These are phyloP conservation scores for Leccinum pachyderme DNA, from an alignment of 1,284 basidiomycete species.

Conservation along the genomic window DNA sequence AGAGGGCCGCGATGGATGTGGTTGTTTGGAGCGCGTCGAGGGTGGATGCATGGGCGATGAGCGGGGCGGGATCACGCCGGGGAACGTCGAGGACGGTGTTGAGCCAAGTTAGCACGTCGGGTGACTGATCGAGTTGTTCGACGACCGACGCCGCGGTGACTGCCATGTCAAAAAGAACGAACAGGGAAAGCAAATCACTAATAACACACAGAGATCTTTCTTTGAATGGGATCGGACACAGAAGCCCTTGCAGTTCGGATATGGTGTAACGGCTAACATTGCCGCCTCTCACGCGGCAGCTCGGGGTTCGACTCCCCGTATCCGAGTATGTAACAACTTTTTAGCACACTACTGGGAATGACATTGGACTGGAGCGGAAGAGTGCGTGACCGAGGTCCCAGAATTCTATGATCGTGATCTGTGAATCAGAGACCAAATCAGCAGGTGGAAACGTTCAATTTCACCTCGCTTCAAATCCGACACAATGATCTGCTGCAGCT, in stretches of 20 bases:
- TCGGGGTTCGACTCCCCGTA: constrained; percentile 62
- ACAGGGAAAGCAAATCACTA: too few species aligned
- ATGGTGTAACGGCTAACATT: constrained; percentile 76
- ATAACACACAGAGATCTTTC: not conserved
- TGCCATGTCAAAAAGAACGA: constrained; percentile 17
- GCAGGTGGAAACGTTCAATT: not conserved
- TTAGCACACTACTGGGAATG: constrained; percentile 27
- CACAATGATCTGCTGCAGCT: constrained; percentile 11
- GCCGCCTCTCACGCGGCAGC: constrained; percentile 66
- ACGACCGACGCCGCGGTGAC: constrained; percentile 27
- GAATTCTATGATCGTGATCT: constrained; percentile 22
- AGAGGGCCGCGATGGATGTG: constrained; percentile 81
- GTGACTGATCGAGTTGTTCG: constrained; percentile 38
- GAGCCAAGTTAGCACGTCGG: constrained; percentile 64
- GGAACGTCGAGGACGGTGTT: constrained; percentile 51
- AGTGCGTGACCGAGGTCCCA: constrained; percentile 37
- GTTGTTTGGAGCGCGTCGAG: constrained; percentile 50
- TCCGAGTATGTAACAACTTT: constrained; percentile 33
- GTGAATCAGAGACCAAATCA: not conserved
- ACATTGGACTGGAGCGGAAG: constrained; percentile 28
- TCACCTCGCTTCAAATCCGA: constrained; percentile 26
- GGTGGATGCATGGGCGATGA: constrained; percentile 19
- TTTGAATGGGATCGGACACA: not conserved
- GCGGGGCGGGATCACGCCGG: constrained; percentile 32
- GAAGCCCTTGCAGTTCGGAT: constrained; percentile 36